Base-by-base conservation (phyloP, 805 yeast genomes). In the Candida stauntonica region DNA sequence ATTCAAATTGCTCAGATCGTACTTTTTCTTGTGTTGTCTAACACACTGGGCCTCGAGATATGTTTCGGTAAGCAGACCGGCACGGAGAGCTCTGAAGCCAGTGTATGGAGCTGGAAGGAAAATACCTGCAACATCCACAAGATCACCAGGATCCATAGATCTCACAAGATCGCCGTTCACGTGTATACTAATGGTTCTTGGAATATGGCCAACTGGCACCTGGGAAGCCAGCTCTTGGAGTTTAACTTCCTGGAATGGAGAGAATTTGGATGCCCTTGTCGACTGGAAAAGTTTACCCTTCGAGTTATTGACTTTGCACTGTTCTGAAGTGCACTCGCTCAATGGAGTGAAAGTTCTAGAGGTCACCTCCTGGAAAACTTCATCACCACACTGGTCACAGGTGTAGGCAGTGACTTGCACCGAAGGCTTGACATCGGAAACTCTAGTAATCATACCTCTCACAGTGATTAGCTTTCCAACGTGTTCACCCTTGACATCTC, bases 141-240 rank as follows among this genome's bases (percentile, higher is more conserved):
- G 73, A 61, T 93, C 99, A 54, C 99, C 99, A 1, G 99, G 98
- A 45, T 80, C 77, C 69, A 86, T 72, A 11, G 83, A 65, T 54
- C 99, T 76, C 20, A 88, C 97, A 39, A 93, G 66, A 42, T 86
- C 83, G 31, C 99, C 99, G 53, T 84, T 86, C n/a, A 91, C 79
- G 58, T 91, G 96, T 39, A 91, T 73, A 13, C 82, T 76, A 46
- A 93, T 68, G 21, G 87, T 67, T 54, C 99, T 76, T 34, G 99
- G 99, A 47, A 93, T 93, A 61, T 91, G 96, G 37, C 99, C 99
- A 20, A 89, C 91, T 1, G 99, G 99, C 14, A 93, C 99, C 65
- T 93, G 99, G 48, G 82, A 81, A 5, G 98, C 86, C 58, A 91
- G 68, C 63, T 93, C 99, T 67, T 93, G 99, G 45, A 93, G 73